Base-by-base conservation (phyloP, 352 stramenopile genomes). In the Globisporangium apiculatum region DNA sequence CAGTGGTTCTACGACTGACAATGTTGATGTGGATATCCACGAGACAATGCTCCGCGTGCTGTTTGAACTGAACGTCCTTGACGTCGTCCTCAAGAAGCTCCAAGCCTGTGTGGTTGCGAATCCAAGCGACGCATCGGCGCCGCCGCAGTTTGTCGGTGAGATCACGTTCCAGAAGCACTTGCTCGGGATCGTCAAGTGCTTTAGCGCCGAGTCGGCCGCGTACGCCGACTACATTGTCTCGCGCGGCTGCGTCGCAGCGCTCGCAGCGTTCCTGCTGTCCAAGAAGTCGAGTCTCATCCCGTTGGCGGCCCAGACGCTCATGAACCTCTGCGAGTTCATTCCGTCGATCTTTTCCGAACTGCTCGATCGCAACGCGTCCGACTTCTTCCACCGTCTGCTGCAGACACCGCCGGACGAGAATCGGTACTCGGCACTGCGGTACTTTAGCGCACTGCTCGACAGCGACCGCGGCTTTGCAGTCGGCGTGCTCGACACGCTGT, bases 141-240 rank as follows among this genome's bases (percentile, higher is more conserved):
- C 24, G 78, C 83, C 35, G 24, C 78, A 90, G 53, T 85, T 92
- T 37, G 71, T 81, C 35, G 82, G 82, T 36, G 82, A 92, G 48
- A 84, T 92, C 50, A 86, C 80, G 12, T 92, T 87, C 53, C 81
- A 92, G 65, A 80, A 77, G 55, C 87, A 83, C 55, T 49, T 93
- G 31, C 63, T 93, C 37, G 73, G 77, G 24, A 91, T 93, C 57
- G 73, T 73, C 18, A 92, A 87, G 68, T 87, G 71, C 60, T 92
- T 85, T 56, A 90, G 78, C 18, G 75, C 80, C 1, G 65, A 75
- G 38, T 83, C 79, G 0, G 71, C 68, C 9, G 67, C 62, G 11
- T 87, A 85, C 46, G 77, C 69, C 18, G 77, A 87, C 45, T 77
- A 79, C 59, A 87, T 87, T 65, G 84, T 74, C 54, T 75, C 70